A percentile compares a stretch with the other conserved stretches of the same genome.
Conservation (phyloP, 345 rosid species). For the Rhodamnia rubescens region DNA sequence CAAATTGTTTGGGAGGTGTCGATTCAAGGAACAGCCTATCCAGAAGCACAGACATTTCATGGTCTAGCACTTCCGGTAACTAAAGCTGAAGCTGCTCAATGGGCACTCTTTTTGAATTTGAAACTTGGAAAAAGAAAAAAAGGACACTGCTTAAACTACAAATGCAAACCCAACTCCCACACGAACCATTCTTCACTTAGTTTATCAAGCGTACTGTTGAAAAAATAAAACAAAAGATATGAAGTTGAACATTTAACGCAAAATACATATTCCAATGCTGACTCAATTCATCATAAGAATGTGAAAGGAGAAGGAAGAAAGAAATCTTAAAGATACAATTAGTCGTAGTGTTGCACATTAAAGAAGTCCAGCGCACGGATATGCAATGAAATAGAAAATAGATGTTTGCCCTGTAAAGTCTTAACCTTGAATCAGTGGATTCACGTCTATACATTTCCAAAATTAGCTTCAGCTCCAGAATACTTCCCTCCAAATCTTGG, state of each 20-base stretch:
- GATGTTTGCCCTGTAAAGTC: neutral
- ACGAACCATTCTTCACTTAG: neutral
- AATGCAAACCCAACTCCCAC: neutral
- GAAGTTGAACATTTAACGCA: neutral
- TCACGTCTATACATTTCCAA: slow-evolving; percentile 83
- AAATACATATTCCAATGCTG: neutral
- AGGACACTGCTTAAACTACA: neutral
- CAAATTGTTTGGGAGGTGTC: neutral
- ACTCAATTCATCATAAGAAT: neutral
- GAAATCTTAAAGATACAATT: neutral
- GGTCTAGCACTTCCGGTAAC: neutral
- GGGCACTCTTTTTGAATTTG: neutral
- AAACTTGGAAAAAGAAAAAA: neutral
- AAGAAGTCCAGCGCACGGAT: neutral
- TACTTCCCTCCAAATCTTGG: slow-evolving; percentile 50
- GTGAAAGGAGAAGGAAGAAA: neutral
- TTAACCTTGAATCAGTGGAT: slow-evolving; percentile 61
- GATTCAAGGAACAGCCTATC: neutral
- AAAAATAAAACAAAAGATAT: neutral
- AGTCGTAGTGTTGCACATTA: neutral
- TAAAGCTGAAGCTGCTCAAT: neutral
- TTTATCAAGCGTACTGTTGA: neutral
- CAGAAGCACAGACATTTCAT: neutral
- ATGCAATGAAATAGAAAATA: neutral
- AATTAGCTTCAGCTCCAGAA: slow-evolving; percentile 69